Percentiles rank a stretch among this genome's conserved stretches.
These are phyloP conservation scores for Colletotrichum eremochloae DNA, from an alignment of 2,329 filamentous ascomycete species.

Conservation along the genomic window DNA sequence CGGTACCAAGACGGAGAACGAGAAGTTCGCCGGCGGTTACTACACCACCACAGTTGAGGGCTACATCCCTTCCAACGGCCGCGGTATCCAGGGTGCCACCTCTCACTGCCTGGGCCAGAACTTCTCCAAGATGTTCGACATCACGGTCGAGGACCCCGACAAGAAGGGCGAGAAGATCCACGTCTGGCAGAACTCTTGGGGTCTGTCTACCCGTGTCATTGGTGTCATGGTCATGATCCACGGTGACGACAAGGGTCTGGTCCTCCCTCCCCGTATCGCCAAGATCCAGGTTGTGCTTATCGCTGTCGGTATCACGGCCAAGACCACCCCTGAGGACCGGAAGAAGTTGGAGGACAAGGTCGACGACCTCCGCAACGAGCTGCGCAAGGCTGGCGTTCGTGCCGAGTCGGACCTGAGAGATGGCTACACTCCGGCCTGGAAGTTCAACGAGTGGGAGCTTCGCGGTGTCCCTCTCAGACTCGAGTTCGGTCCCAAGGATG, in stretches of 20 bases:
- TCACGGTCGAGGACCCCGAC: slow-evolving; percentile 92
- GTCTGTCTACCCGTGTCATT: slow-evolving; percentile 95
- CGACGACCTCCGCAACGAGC: slow-evolving; percentile 75
- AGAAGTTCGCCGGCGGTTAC: slow-evolving; percentile 96
- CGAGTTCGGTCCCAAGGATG: slow-evolving; percentile 96
- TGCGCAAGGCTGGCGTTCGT: slow-evolving; percentile 82
- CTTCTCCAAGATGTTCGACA: slow-evolving; percentile 99
- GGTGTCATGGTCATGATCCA: slow-evolving; percentile 99
- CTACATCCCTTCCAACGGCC: slow-evolving; percentile 94
- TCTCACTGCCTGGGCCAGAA: slow-evolving; percentile 97
- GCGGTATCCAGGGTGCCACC: slow-evolving; percentile 96
- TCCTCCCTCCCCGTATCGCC: slow-evolving; percentile 90
- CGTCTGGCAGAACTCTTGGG: slow-evolving; percentile 99
- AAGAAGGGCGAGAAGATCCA: slow-evolving; percentile 84
- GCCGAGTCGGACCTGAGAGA: slow-evolving; percentile 87
- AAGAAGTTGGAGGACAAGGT: slow-evolving; percentile 82
- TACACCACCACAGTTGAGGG: slow-evolving; percentile 98
- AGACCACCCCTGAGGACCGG: slow-evolving; percentile 83
- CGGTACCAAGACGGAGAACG: slow-evolving; percentile 95
- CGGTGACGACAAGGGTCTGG: slow-evolving; percentile 93
- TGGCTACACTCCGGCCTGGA: slow-evolving; percentile 94
- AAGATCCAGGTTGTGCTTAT: slow-evolving; percentile 89
- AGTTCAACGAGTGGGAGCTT: slow-evolving; percentile 99
- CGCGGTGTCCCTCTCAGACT: slow-evolving; percentile 94
- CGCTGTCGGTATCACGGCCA: slow-evolving; percentile 93